A percentile compares a stretch with the other conserved stretches of the same genome.
Evolutionary conservation across 768 basidiomycete species (phyloP).

Genomic region (Hygrophoropsis aurantiaca): DNA sequence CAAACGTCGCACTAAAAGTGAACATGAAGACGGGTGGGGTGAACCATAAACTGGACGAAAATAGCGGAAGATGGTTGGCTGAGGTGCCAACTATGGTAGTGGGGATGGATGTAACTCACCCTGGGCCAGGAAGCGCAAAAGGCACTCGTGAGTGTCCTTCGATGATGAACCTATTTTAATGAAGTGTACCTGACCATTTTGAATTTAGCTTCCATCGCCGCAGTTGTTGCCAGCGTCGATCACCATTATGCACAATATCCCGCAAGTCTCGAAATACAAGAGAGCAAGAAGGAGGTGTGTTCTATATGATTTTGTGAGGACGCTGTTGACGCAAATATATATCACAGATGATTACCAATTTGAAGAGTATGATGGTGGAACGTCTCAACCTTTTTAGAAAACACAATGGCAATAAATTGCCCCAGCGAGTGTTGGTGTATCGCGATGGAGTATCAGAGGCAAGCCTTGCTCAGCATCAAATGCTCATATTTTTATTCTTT

Average conservation of each 20-base stretch:
- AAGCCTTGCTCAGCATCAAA: slow-evolving; percentile 6
- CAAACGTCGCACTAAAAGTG: slow-evolving; percentile 55
- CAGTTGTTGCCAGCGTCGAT: slow-evolving; percentile 52
- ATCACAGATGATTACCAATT: slow-evolving; percentile 47
- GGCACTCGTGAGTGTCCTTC: slow-evolving; percentile 40
- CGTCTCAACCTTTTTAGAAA: slow-evolving; percentile 41
- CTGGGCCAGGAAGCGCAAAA: slow-evolving; percentile 65
- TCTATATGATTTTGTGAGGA: neutral
- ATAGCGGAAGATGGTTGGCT: slow-evolving; percentile 38
- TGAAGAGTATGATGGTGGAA: slow-evolving; percentile 48
- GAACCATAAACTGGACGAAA: slow-evolving; percentile 45
- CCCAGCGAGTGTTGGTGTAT: slow-evolving; percentile 51
- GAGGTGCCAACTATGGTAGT: slow-evolving; percentile 50
- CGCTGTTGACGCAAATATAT: neutral
- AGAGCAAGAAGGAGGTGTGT: slow-evolving; percentile 70
- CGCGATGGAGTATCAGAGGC: slow-evolving; percentile 83
- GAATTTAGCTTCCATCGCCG: slow-evolving; percentile 46
- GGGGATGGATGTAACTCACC: slow-evolving; percentile 73
- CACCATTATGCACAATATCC: slow-evolving; percentile 48
- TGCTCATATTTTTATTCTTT: neutral
- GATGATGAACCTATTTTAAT: neutral
- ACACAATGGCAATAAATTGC: slow-evolving; percentile 36
- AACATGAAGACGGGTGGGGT: slow-evolving; percentile 58
- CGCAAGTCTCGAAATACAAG: slow-evolving; percentile 47
- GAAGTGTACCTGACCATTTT: neutral